phyloP scores from a whole-genome alignment of 2,329 filamentous ascomycete genomes.

The Septoria linicola region DNA sequence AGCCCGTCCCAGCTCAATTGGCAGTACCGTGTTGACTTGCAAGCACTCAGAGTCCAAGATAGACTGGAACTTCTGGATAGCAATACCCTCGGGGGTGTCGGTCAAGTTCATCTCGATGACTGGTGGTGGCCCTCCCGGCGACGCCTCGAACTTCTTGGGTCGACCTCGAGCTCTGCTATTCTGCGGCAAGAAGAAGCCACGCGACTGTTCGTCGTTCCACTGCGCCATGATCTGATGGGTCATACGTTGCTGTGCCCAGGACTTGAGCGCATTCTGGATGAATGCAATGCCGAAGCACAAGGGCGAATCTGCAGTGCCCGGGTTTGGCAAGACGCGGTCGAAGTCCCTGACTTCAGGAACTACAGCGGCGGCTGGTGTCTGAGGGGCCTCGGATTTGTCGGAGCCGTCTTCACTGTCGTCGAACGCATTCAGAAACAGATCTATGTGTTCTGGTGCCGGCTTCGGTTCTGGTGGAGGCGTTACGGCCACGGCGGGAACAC shows the following conservation, averaged over 20 bases:
- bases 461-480: conserved; percentile 18
- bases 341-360: conserved; percentile 18
- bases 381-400: conserved; percentile 9
- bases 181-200: conserved; percentile 14
- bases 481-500: conserved; percentile 25
- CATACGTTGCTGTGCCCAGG: conserved; percentile 36
- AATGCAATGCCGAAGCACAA: conserved; percentile 37
- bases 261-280: conserved; percentile 38
- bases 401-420: conserved; percentile 28
- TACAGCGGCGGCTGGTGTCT: neutral
- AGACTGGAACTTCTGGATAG: conserved; percentile 35
- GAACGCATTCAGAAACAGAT: conserved; percentile 32
- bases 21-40: conserved; percentile 32
- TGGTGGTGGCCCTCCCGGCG: conserved; percentile 16
- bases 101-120: conserved; percentile 29
- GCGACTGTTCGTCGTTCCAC: conserved; percentile 22
- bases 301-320: conserved; percentile 29
- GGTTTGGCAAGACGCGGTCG: conserved; percentile 17
- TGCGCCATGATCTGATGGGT: conserved; percentile 25
- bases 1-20: conserved; percentile 28
- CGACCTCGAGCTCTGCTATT: conserved; percentile 30
- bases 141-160: conserved; percentile 29
- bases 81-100: conserved; percentile 34
- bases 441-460: conserved; percentile 26
- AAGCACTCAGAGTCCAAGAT: conserved; percentile 35